Evolutionary conservation across 257 asterid species (phyloP).

Genomic region (Sherardia arvensis): DNA sequence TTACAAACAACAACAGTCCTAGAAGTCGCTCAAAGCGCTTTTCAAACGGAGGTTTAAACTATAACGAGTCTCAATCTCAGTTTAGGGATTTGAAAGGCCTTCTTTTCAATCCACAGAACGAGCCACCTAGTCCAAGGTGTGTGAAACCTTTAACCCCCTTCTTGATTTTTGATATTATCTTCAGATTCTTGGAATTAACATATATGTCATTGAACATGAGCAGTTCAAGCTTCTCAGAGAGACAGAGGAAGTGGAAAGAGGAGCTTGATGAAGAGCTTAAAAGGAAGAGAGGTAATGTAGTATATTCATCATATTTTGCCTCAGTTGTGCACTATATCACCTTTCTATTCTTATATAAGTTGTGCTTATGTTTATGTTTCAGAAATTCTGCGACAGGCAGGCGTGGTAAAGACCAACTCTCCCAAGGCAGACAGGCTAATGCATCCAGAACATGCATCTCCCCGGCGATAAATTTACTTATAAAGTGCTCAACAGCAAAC

Average conservation of each 20-base stretch:
- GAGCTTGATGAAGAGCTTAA: slow-evolving; percentile 95
- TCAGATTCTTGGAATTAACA: slow-evolving; percentile 13
- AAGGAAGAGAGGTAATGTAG: slow-evolving; percentile 65
- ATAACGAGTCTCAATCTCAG: slow-evolving; percentile 38
- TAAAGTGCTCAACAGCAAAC: not conserved
- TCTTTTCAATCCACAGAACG: slow-evolving; percentile 43
- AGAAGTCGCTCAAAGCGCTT: slow-evolving; percentile 52
- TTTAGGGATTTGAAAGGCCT: slow-evolving; percentile 33
- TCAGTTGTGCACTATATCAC: not conserved
- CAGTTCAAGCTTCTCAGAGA: slow-evolving; percentile 56
- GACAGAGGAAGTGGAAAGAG: slow-evolving; percentile 89
- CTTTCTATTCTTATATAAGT: not conserved
- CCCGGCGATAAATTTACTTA: slow-evolving; percentile 36
- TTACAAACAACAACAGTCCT: slow-evolving; percentile 54
- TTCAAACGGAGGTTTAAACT: slow-evolving; percentile 49
- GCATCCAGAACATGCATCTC: slow-evolving; percentile 59
- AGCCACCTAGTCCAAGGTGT: slow-evolving; percentile 69
- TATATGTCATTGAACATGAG: slow-evolving; percentile 9
- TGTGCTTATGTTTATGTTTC: slow-evolving; percentile 16
- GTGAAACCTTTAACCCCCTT: slow-evolving; percentile 15
- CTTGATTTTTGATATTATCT: not conserved
- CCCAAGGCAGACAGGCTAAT: slow-evolving; percentile 52
- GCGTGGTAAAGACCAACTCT: slow-evolving; percentile 59
- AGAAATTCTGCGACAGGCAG: slow-evolving; percentile 89
- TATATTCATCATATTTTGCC: not conserved